A percentile compares a stretch with the other conserved stretches of the same genome.
phyloP scores from a whole-genome alignment of 179 eudicot genomes.

The Silene coronaria region DNA sequence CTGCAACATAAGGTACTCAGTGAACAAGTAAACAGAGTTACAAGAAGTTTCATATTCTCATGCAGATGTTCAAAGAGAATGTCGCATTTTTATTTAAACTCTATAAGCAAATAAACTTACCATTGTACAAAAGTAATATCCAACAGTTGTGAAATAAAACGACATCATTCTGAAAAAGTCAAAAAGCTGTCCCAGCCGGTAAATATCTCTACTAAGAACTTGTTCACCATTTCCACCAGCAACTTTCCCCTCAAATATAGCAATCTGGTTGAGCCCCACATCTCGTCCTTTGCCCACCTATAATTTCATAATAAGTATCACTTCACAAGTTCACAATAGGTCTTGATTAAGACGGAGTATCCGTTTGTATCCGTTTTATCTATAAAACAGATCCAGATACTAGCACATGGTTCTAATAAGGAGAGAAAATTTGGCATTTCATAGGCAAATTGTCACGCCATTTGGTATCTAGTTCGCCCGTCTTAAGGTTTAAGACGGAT shows the following conservation, averaged over 20 bases:
- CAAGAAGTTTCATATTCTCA: not conserved
- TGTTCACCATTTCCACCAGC: constrained; percentile 99
- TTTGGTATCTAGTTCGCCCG: no score
- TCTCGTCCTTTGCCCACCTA: constrained; percentile 99
- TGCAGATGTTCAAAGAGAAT: not conserved
- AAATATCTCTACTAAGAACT: constrained; percentile 95
- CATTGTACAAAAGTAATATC: constrained; percentile 96
- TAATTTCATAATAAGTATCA: constrained; percentile 16
- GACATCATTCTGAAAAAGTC: constrained; percentile 98
- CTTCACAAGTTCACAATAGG: no score
- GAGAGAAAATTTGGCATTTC: no score
- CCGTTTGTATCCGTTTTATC: no score
- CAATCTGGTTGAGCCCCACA: constrained; percentile 98
- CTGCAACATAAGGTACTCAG: not conserved
- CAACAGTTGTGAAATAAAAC: constrained; percentile 92
- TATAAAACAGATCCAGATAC: no score
- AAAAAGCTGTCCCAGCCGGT: constrained; percentile 95
- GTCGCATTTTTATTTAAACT: not conserved
- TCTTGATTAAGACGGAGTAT: no score
- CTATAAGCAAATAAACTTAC: constrained; percentile 36
- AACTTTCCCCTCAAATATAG: constrained; percentile 97
- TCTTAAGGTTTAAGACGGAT: no score
- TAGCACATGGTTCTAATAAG: no score
- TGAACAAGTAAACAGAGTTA: not conserved
- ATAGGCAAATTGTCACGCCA: no score